Base-by-base conservation (phyloP, 1,284 basidiomycete genomes). In the Rhodotorula sp. region DNA sequence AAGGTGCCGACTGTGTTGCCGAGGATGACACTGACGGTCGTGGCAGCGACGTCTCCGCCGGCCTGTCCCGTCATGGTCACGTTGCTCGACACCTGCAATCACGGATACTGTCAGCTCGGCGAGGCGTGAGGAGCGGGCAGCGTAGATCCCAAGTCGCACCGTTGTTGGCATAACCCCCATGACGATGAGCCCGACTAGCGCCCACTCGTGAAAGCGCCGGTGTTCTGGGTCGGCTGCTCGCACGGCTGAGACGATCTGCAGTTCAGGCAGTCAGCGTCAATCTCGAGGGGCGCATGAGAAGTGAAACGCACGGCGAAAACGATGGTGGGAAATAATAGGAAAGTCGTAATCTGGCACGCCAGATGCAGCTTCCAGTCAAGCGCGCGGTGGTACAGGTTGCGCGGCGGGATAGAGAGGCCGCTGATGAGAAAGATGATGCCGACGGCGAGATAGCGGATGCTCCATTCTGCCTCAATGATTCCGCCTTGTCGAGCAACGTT, bases 391-490 rank as follows among this genome's bases (percentile, higher is more conserved):
- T 67, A 76, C 42, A 81, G 74, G 58, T 75, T 77, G n/a, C 72
- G 66, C 16, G 78, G 68, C 4, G 80, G 78, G 0, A 81, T 69
- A 0, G 77, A 72, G 14, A 81, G 74, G 13, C 81, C 81, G 0
- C 78, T 78, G 42, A 81, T 76, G 62, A 81, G 73, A 73, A 82
- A 82, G 61, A 82, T 81, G 64, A 81, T 68, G n/a, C 74, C 77
- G 25, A 82, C 80, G 3, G 75, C 75, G 4, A 81, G 77, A 60
- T 77, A 81, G 25, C 67, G 69, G 55, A 74, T 68, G 7, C 56
- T 64, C 48, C 61, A 76, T 46, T 76, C 34, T 3, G 63, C 53
- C 7, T 64, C 21, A 2, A 71, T 17, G 3, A 64, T 14, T 7
- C 70, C 72, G 13, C 48, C 52, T 7, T 59, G 59, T 9, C 68